A percentile compares a stretch with the other conserved stretches of the same genome.
Conservation (phyloP, 164 flowering plant genomes). For the Chloranthus sessilifolius region DNA sequence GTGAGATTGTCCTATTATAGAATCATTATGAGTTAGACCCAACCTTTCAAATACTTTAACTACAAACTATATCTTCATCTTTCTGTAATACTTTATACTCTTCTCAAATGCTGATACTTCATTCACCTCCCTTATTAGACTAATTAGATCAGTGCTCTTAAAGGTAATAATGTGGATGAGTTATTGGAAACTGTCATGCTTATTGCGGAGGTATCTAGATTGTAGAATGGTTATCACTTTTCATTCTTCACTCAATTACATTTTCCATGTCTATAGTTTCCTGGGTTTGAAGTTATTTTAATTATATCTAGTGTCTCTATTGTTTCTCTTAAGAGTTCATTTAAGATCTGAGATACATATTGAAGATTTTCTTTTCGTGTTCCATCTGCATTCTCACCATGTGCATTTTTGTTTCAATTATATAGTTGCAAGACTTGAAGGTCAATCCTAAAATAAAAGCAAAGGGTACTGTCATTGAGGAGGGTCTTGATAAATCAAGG, state of each 20-base stretch:
- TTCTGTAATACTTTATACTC: constrained; percentile 7
- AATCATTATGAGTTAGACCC: no score
- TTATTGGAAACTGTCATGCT: constrained; percentile 87
- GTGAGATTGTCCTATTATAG: no score
- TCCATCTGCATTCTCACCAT: no score
- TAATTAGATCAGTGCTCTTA: constrained; percentile 96
- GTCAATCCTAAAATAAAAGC: constrained; percentile 93
- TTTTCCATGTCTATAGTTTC: no score
- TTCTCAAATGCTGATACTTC: not conserved
- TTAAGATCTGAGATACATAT: not conserved
- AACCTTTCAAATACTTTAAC: no score
- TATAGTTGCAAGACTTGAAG: constrained; percentile 83
- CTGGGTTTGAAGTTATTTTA: no score
- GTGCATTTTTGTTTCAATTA: constrained; percentile 5
- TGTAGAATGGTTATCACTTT: no score
- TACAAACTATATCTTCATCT: constrained; percentile 1
- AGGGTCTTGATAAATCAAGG: constrained; percentile 85
- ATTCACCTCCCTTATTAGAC: constrained; percentile 17
- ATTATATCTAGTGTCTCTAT: no score
- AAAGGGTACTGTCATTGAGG: constrained; percentile 94
- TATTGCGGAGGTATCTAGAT: constrained; percentile 91
- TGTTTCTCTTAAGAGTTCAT: not conserved
- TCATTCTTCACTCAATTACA: no score
- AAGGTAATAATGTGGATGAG: constrained; percentile 80
- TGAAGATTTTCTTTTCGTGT: not conserved